Conservation (phyloP, 371 early-diverging fungal genomes). For the Mortierella sp. region DNA sequence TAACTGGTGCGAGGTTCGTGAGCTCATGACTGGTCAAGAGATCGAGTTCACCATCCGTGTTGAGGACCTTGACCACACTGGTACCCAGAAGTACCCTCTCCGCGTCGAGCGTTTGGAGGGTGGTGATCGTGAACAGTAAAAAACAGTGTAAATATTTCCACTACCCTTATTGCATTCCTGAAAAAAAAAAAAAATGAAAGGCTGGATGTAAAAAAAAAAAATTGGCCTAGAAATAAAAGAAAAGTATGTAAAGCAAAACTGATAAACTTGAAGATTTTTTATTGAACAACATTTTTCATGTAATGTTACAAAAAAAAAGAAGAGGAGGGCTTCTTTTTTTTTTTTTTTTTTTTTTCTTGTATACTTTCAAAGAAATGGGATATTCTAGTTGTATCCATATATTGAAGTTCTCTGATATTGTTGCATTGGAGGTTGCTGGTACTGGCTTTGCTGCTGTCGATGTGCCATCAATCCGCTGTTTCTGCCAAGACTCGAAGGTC, state of each 20-base stretch:
- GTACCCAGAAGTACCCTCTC: constrained; percentile 40
- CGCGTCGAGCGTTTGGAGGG: constrained; percentile 27
- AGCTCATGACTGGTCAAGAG: constrained; percentile 5
- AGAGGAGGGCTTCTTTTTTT: constrained; percentile 6
- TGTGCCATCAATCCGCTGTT: constrained; percentile 5
- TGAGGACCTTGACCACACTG: constrained; percentile 42
- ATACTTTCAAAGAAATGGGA: background rate
- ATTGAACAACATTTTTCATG: too few species aligned
- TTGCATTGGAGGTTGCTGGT: constrained; percentile 4
- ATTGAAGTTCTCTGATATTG: constrained; percentile 25
- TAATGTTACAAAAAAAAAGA: background rate
- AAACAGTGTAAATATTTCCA: background rate
- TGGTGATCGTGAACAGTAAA: constrained; percentile 25
- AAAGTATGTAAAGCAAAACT: too few species aligned
- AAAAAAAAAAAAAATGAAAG: too few species aligned
- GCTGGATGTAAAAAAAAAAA: too few species aligned
- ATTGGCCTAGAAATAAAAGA: too few species aligned
- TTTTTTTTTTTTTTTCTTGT: too few species aligned
- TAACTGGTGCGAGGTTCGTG: constrained; percentile 58
- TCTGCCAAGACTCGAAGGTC: constrained; percentile 12
- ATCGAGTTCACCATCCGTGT: constrained; percentile 44
- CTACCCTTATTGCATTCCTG: background rate
- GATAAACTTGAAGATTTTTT: too few species aligned
- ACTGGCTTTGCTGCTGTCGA: constrained; percentile 9
- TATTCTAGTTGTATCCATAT: constrained; percentile 16